Evolutionary conservation across 2,329 filamentous ascomycete genomes (phyloP).

Genomic region (Colletotrichum abscissum): DNA sequence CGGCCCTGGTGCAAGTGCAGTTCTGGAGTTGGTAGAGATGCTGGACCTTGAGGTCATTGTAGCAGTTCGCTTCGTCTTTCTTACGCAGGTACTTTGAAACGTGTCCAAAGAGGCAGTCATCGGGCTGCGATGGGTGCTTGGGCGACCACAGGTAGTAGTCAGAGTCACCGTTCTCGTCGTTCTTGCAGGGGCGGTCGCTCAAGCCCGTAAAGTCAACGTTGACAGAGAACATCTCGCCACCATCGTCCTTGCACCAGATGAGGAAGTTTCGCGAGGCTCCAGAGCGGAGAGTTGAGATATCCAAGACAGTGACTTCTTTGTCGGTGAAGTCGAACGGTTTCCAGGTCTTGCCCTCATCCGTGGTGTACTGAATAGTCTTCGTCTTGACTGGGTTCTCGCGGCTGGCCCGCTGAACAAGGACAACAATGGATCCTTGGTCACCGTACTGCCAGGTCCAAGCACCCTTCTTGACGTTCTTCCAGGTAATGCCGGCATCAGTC

Average conservation of each 20-base stretch:
- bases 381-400: constrained; percentile 76
- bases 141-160: constrained; percentile 88
- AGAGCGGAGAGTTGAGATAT: constrained; percentile 89
- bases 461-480: constrained; percentile 88
- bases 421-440: constrained; percentile 92
- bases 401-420: constrained; percentile 80
- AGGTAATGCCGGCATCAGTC: constrained; percentile 87
- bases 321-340: constrained; percentile 78
- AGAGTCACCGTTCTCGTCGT: constrained; percentile 67
- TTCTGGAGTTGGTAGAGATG: constrained; percentile 79
- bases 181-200: constrained; percentile 77
- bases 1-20: constrained; percentile 84
- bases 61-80: constrained; percentile 81
- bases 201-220: constrained; percentile 92
- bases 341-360: constrained; percentile 87
- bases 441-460: constrained; percentile 94
- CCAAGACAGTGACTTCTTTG: constrained; percentile 76
- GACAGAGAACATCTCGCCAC: constrained; percentile 74
- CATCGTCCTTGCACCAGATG: constrained; percentile 78
- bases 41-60: constrained; percentile 79
- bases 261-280: constrained; percentile 93
- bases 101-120: constrained; percentile 94
- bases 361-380: constrained; percentile 77
- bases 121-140: constrained; percentile 79
- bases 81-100: constrained; percentile 91